Evolutionary conservation across 192 early-diverging fungal species (phyloP), one percentile per base, ranked within the genome.

Genomic region (Backusella mclennaniae): DNA sequence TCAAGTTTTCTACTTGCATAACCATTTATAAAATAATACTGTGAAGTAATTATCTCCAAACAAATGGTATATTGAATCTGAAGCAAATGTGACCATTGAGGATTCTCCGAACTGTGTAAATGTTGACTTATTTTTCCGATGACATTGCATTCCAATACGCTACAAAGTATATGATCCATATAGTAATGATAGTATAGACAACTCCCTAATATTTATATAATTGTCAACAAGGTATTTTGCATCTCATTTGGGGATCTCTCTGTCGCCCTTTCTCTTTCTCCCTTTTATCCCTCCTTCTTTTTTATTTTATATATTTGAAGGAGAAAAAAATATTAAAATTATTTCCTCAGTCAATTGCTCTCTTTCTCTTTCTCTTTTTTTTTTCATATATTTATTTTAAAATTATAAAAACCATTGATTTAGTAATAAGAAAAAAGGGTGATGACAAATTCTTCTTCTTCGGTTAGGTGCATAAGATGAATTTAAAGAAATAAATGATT

Each of bases 391-490:
- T 26, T 26, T 26, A 26, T 26, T 36, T 38, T 63, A 9, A 63
- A 29, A 63, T 63, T 63, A 9, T 63, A n/a, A 63, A 63, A 14
- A 63, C 5, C 3, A 68, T n/a, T n/a, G 35, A 17, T 15, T n/a
- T 31, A n/a, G 19, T n/a, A 68, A 68, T 36, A 1, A 21, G 46
- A 49, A 49, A 68, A 38, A 68, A 68, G 31, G 35, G 19, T 21
- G 15, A 72, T 44, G 68, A 21, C 38, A 39, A 21, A 35, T 38
- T 38, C 70, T 59, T 52, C 72, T 36, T 73, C 72, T 73, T 72
- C 71, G 42, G 72, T 73, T 53, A 73, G 72, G 72, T 73, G 52
- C 19, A 73, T 17, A 49, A 35, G 8, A 15, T 68, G 14, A 35
- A 38, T 71, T 71, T 6, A 41, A 23, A 17, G 44, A 41, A 26